Conservation (phyloP, 2,329 filamentous ascomycete species). For the Aspergillus bombycis region DNA sequence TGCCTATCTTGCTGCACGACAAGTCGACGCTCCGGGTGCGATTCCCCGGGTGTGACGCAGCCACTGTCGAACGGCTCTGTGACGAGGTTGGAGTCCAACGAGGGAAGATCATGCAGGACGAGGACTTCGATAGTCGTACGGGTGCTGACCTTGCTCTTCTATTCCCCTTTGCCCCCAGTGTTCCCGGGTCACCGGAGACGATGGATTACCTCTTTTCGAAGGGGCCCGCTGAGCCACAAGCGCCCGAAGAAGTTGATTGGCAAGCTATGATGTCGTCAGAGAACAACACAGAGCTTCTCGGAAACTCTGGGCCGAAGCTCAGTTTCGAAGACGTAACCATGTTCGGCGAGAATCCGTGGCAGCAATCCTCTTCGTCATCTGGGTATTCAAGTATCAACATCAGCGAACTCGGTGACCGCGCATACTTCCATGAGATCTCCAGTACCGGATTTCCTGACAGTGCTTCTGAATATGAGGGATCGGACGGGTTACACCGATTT, state of each 20-base stretch:
- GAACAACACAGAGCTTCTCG: conserved; percentile 24
- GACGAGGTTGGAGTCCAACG: conserved; percentile 83
- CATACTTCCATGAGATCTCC: conserved; percentile 43
- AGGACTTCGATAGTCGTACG: conserved; percentile 68
- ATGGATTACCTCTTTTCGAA: conserved; percentile 48
- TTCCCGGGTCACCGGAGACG: conserved; percentile 48
- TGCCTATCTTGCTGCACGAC: conserved; percentile 75
- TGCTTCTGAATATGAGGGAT: conserved; percentile 61
- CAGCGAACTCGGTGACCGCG: conserved; percentile 52
- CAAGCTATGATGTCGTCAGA: conserved; percentile 59
- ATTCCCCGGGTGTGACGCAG: conserved; percentile 87
- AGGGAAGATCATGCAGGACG: conserved; percentile 78
- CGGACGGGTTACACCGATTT: conserved; percentile 69
- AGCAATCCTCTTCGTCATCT: conserved; percentile 48
- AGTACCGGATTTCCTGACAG: conserved; percentile 38
- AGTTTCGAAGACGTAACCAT: conserved; percentile 49
- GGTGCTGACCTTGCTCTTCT: conserved; percentile 75
- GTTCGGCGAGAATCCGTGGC: conserved; percentile 57
- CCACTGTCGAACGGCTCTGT: conserved; percentile 80
- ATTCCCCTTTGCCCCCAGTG: conserved; percentile 81
- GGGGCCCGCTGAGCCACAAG: conserved; percentile 34
- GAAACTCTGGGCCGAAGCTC: conserved; percentile 32
- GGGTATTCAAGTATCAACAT: conserved; percentile 62
- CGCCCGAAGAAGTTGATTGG: conserved; percentile 56
- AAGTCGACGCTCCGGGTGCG: conserved; percentile 73